Base-by-base conservation (phyloP, 2,329 filamentous ascomycete species). In the Phoma sp. region DNA sequence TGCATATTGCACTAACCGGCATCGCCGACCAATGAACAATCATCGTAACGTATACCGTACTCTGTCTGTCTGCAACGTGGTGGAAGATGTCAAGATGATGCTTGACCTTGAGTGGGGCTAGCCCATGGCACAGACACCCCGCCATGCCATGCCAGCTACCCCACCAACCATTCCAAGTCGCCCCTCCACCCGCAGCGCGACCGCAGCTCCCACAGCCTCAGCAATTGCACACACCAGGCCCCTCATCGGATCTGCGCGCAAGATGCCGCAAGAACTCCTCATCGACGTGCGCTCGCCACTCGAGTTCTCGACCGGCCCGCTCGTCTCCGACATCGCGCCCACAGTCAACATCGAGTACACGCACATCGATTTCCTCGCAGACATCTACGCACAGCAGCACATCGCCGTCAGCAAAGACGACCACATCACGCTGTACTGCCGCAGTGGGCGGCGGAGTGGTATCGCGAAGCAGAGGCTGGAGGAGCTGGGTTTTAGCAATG, bases 331-430 rank as follows among this genome's bases (percentile, higher is more conserved):
- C 45, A 52, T 69, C 22, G 52, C 60, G 3, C 49, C 58, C 2
- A 73, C 73, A 7, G 50, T 74, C 33, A 76, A 76, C 60, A 73
- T 76, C 47, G 71, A 74, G 43, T 75, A 73, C 66, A 66, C 69
- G 37, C n/a, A 47, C 36, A 75, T 76, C 47, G 59, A 59, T 32
- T 57, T 62, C n/a, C 62, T 75, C 1, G 50, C 67, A 5, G 18
- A 52, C 4, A 55, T 71, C 22, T 63, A 69, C 43, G 53, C 61
- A 1, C 43, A 51, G 33, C 59, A 44, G 22, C 59, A 62, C 29
- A 56, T 67, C 33, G 40, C 49, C 1, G 59, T 71, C 0, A 7
- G 18, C 5, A 72, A 72, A 32, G 44, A 58, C 7, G 70, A 71
- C 29, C 40, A 60, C n/a, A 73, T 76, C 18, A 73, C 71, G 9